Percentiles rank a stretch among this genome's conserved stretches.
These are phyloP conservation scores for Oryza longistaminata DNA, from an alignment of 176 grass and related monocot species.

Conservation along the genomic window DNA sequence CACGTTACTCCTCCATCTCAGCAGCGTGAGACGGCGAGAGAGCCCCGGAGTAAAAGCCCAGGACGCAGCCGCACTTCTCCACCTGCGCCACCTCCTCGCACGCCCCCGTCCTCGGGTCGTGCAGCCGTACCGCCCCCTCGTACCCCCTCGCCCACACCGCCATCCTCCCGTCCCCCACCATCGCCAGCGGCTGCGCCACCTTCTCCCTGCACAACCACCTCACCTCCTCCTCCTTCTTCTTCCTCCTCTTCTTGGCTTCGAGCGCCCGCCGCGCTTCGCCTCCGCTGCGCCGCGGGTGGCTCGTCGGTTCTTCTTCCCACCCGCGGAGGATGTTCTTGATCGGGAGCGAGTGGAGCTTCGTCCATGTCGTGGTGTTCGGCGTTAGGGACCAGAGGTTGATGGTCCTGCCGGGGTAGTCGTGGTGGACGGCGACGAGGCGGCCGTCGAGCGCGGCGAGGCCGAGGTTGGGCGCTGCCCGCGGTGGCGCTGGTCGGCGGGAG, in stretches of 20 bases:
- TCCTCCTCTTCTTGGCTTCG: background rate
- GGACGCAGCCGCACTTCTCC: too few relatives aligned
- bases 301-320: background rate
- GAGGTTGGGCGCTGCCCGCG: background rate
- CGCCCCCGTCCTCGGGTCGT: background rate
- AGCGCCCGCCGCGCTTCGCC: too few relatives aligned
- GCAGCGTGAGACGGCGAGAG: too few relatives aligned
- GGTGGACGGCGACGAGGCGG: background rate
- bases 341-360: background rate
- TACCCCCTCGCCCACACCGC: background rate
- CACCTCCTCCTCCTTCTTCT: background rate
- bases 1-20: too few relatives aligned
- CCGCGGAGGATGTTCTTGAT: background rate
- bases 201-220: background rate
- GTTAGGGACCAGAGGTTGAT: constrained; percentile 15
- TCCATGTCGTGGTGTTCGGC: background rate
- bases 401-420: background rate
- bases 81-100: background rate
- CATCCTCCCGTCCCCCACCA: background rate
- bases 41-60: background rate
- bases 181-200: background rate
- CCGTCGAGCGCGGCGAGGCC: background rate
- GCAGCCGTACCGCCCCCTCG: background rate
- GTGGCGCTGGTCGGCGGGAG: background rate
- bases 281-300: too few relatives aligned